Percentiles rank a stretch among this genome's conserved stretches.
Evolutionary conservation across 345 rosid species (phyloP).

Genomic region (Ceriops tagal): DNA sequence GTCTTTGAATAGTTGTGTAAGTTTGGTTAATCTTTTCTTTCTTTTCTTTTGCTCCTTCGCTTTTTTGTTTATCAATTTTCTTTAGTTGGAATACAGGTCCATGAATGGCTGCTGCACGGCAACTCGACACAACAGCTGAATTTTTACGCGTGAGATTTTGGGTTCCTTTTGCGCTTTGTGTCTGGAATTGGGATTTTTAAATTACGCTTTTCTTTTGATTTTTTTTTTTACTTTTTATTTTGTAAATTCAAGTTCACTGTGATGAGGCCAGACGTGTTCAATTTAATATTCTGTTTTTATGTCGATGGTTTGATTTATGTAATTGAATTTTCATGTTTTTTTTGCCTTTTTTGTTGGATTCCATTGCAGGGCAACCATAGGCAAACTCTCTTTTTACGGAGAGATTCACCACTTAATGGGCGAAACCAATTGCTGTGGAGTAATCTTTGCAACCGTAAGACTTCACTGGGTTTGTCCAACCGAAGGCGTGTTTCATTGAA

Average conservation of each 20-base stretch:
- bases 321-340: not conserved
- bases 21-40: too few species aligned
- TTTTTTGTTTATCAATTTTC: too few species aligned
- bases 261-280: not conserved
- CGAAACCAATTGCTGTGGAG: constrained; percentile 22
- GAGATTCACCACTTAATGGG: constrained; percentile 9
- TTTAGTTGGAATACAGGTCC: not conserved
- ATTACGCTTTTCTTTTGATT: not conserved
- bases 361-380: constrained; percentile 15
- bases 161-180: not conserved
- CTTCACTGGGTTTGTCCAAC: not conserved
- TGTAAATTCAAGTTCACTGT: not conserved
- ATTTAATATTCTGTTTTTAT: not conserved
- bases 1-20: too few species aligned
- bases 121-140: constrained; percentile 1
- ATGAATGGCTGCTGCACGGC: constrained; percentile 13
- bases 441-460: constrained; percentile 8
- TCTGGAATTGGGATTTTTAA: not conserved
- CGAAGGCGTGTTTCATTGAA: constrained; percentile 39
- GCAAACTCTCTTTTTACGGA: constrained; percentile 14
- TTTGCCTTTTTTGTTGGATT: not conserved
- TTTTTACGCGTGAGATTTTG: constrained; percentile 8
- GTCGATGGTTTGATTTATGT: not conserved
- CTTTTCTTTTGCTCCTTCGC: too few species aligned
- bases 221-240: not conserved